Conservation (phyloP, 306 rosid species). For the Medicago lupulina region DNA sequence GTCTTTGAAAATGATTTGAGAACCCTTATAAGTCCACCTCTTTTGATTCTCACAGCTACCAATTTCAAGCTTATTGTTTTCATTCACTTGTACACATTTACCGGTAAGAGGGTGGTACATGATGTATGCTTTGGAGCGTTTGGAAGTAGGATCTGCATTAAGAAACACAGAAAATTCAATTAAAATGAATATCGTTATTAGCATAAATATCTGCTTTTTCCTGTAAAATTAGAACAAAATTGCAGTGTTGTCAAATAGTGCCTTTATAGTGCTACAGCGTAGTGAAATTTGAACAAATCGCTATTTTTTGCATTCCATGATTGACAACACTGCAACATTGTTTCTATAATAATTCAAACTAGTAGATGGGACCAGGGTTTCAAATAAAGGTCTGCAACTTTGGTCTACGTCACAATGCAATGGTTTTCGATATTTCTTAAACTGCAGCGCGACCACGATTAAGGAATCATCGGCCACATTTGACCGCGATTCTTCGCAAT, state of each 20-base stretch:
- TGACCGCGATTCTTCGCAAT: not conserved
- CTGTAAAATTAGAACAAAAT: not conserved
- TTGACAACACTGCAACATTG: no score
- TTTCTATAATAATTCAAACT: no score
- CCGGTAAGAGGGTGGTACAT: slow-evolving; percentile 54
- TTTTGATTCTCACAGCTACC: slow-evolving; percentile 43
- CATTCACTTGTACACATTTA: slow-evolving; percentile 48
- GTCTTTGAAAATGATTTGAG: slow-evolving; percentile 30
- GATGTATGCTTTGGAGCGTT: slow-evolving; percentile 31
- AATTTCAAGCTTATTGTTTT: slow-evolving; percentile 48
- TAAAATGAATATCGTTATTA: not conserved
- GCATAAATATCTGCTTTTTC: not conserved
- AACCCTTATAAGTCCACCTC: slow-evolving; percentile 46
- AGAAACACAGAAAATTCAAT: not conserved
- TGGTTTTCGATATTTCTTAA: no score
- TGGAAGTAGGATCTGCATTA: slow-evolving; percentile 59
- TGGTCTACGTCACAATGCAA: no score
- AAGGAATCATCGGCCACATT: not conserved
- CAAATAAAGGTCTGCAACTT: not conserved
- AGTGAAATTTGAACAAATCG: no score
- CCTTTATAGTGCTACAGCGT: no score
- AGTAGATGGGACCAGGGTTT: not conserved
- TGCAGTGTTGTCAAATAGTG: no score
- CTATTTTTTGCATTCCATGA: no score
- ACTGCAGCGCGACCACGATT: no score